Conservation (phyloP, 1,284 basidiomycete genomes). For the Coriolopsis trogii region DNA sequence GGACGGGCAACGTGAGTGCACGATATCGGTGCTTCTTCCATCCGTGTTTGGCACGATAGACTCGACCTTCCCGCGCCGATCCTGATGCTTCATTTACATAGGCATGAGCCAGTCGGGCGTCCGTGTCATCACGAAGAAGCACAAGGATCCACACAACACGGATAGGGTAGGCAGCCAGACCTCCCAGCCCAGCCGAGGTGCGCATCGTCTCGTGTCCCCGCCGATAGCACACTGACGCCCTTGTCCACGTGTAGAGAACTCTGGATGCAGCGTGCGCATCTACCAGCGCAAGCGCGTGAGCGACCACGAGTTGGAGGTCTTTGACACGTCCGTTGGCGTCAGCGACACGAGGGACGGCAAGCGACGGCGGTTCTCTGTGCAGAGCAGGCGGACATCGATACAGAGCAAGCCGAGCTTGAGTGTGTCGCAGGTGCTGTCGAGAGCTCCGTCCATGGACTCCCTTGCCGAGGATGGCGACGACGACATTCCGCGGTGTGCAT, state of each 20-base stretch:
- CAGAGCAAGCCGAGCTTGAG: conserved; percentile 7
- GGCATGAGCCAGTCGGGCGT: conserved; percentile 9
- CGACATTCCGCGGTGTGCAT: conserved; percentile 10
- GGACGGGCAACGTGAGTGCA: conserved; percentile 9
- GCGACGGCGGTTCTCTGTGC: conserved; percentile 14
- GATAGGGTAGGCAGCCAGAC: neutral
- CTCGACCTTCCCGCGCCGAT: no score
- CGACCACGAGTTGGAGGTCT: conserved; percentile 12
- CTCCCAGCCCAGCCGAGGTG: conserved; percentile 1
- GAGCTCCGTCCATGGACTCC: conserved; percentile 1
- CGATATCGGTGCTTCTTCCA: neutral
- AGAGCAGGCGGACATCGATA: conserved; percentile 11
- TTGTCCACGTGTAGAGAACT: neutral
- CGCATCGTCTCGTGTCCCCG: neutral
- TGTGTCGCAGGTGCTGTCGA: conserved; percentile 12
- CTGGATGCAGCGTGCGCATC: conserved; percentile 11
- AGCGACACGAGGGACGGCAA: conserved; percentile 10
- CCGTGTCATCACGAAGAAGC: conserved; percentile 11
- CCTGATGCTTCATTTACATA: neutral
- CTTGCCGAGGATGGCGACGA: conserved; percentile 1
- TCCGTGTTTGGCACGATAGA: neutral
- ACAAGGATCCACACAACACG: neutral
- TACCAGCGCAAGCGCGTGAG: conserved; percentile 12
- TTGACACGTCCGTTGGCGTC: conserved; percentile 17
- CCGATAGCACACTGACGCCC: neutral